phyloP scores from a whole-genome alignment of 2,329 filamentous ascomycete species.

The Pseudohalonectria lignicola region DNA sequence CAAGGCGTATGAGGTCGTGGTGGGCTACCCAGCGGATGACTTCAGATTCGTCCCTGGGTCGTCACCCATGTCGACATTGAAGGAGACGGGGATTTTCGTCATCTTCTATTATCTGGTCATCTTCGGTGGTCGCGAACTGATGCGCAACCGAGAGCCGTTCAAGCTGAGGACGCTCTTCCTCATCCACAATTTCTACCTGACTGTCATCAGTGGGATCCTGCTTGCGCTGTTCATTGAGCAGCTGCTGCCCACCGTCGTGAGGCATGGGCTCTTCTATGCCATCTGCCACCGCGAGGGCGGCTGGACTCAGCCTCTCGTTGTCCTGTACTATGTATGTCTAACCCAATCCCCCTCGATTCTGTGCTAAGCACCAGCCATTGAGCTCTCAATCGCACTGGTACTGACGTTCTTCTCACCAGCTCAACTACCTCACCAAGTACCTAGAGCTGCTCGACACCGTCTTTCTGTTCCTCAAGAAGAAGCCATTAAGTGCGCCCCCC shows the following conservation, averaged over 20 bases:
- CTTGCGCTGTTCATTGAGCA: constrained; percentile 85
- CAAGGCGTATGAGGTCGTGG: constrained; percentile 65
- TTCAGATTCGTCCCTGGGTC: constrained; percentile 73
- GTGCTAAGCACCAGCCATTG: background rate
- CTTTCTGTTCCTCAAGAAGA: constrained; percentile 99
- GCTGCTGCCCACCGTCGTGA: constrained; percentile 70
- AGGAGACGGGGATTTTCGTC: constrained; percentile 70
- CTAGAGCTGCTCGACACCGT: constrained; percentile 90
- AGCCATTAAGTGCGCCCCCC: constrained; percentile 64
- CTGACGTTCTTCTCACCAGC: constrained; percentile 37
- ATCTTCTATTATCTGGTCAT: constrained; percentile 87
- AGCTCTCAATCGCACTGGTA: background rate
- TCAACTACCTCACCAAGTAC: constrained; percentile 98
- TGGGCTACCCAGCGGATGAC: constrained; percentile 74
- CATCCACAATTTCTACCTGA: constrained; percentile 93
- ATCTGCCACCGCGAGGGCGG: constrained; percentile 77
- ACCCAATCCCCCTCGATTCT: background rate
- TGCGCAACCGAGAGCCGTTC: constrained; percentile 77
- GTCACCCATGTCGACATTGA: constrained; percentile 85
- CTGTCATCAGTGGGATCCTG: constrained; percentile 69
- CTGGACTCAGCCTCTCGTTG: constrained; percentile 87
- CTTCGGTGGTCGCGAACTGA: constrained; percentile 82
- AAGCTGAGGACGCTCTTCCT: constrained; percentile 86
- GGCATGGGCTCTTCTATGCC: constrained; percentile 75
- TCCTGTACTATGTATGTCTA: constrained; percentile 84